phyloP scores from a whole-genome alignment of 2,329 filamentous ascomycete species.

The Phialocephala sp. region DNA sequence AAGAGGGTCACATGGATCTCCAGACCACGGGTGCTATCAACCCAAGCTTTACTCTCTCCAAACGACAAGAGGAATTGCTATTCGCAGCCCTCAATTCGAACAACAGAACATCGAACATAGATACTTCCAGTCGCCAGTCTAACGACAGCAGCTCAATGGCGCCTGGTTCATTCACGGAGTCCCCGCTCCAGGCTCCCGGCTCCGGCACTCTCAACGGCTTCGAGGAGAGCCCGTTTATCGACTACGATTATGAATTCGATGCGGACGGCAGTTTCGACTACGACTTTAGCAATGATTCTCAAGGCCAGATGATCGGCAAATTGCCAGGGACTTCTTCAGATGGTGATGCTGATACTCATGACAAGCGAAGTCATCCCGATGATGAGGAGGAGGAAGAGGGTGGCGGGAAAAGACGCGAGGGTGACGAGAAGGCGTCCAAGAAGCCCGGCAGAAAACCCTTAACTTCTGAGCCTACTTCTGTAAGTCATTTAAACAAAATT shows the following conservation, averaged over 20 bases:
- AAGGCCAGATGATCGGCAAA: slow-evolving; percentile 76
- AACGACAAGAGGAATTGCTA: slow-evolving; percentile 77
- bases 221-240: slow-evolving; percentile 81
- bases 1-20: slow-evolving; percentile 32
- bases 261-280: slow-evolving; percentile 74
- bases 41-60: slow-evolving; percentile 72
- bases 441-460: slow-evolving; percentile 96
- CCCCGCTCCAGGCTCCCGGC: slow-evolving; percentile 51
- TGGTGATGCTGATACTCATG: slow-evolving; percentile 58
- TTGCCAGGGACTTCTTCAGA: slow-evolving; percentile 58
- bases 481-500: slow-evolving; percentile 59
- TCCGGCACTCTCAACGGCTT: slow-evolving; percentile 56
- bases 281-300: slow-evolving; percentile 55
- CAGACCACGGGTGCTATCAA: slow-evolving; percentile 38
- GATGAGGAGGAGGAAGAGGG: slow-evolving; percentile 68
- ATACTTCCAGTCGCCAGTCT: slow-evolving; percentile 40
- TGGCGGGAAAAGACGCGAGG: slow-evolving; percentile 72
- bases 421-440: slow-evolving; percentile 81
- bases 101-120: slow-evolving; percentile 34
- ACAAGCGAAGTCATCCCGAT: slow-evolving; percentile 76
- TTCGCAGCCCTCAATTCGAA: slow-evolving; percentile 80
- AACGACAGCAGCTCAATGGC: slow-evolving; percentile 52
- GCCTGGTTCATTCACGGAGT: slow-evolving; percentile 55
- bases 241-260: slow-evolving; percentile 81
- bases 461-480: slow-evolving; percentile 93